phyloP scores from a whole-genome alignment of 179 eudicot species.

The Silene coronaria region DNA sequence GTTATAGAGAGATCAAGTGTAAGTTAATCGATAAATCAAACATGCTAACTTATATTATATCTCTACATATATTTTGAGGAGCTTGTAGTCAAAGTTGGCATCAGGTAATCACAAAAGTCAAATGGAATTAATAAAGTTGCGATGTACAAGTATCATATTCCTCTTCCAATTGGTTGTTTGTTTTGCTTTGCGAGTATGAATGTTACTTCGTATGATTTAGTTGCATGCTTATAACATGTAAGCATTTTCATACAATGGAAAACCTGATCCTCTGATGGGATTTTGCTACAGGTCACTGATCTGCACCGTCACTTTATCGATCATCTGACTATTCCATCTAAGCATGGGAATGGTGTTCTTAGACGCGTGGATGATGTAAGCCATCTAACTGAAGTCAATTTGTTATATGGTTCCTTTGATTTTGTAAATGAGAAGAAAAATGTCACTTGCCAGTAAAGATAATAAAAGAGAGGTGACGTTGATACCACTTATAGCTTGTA shows the following conservation, averaged over 20 bases:
- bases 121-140: too few species aligned
- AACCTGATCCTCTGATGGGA: background rate
- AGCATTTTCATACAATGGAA: constrained; percentile 6
- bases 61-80: too few species aligned
- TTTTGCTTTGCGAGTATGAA: constrained; percentile 5
- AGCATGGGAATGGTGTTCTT: constrained; percentile 76
- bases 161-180: background rate
- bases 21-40: background rate
- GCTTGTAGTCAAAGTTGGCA: background rate
- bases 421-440: background rate
- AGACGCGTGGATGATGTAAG: constrained; percentile 92
- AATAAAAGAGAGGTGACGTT: background rate
- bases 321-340: constrained; percentile 79
- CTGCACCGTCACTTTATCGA: constrained; percentile 93
- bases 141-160: background rate
- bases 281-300: constrained; percentile 64
- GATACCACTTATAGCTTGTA: too few species aligned
- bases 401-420: background rate
- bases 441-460: background rate
- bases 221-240: background rate
- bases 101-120: too few species aligned
- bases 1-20: background rate
- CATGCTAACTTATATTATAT: too few species aligned
- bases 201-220: background rate
- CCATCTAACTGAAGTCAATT: constrained; percentile 1